Evolutionary conservation across 2,329 filamentous ascomycete species (phyloP), one percentile per base, ranked within the genome.

Genomic region (Pseudogymnoascus pannorum): DNA sequence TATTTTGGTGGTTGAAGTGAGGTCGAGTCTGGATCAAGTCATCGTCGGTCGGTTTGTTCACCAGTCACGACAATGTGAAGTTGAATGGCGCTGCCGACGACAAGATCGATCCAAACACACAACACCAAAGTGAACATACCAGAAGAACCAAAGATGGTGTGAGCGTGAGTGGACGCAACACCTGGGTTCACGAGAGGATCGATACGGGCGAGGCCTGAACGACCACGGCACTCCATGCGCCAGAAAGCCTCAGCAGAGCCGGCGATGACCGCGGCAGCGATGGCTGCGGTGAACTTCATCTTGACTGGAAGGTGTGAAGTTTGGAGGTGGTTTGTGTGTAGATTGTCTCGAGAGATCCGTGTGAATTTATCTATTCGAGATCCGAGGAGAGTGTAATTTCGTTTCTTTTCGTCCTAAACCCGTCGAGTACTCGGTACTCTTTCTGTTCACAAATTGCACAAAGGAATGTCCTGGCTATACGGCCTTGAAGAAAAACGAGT

Each of bases 161-260:
- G 92, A 20, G 82, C 81, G 74, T 96, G 92, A 63, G 78, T 72
- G 8, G 86, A 82, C 33, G 84, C 65, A 18, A 70, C 68, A 58
- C 84, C 86, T 2, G 81, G 81, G 62, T 84, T 80, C 61, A 94
- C 79, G 61, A 96, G 79, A 16, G 91, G 91, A 71, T 96, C 91
- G 40, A 96, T 78, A 62, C 90, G 84, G 58, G 85, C 88, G 62
- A 90, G 73, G 64, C 86, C 89, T 66, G 86, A 79, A 54, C 82
- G 81, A 61, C 85, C 86, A 67, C 84, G 87, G 75, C 91, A 96
- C 69, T 91, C 88, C 82, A 96, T 89, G 72, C 92, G 90, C 90
- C 90, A 96, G 75, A 96, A 96, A 63, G 88, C 92, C 67, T 81
- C 71, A 54, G 78, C 80, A 5, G 26, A 38, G 26, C 58, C 26